A percentile compares a stretch with the other conserved stretches of the same genome.
phyloP scores from a whole-genome alignment of 257 asterid genomes.

The Solanum megistacrolobum region DNA sequence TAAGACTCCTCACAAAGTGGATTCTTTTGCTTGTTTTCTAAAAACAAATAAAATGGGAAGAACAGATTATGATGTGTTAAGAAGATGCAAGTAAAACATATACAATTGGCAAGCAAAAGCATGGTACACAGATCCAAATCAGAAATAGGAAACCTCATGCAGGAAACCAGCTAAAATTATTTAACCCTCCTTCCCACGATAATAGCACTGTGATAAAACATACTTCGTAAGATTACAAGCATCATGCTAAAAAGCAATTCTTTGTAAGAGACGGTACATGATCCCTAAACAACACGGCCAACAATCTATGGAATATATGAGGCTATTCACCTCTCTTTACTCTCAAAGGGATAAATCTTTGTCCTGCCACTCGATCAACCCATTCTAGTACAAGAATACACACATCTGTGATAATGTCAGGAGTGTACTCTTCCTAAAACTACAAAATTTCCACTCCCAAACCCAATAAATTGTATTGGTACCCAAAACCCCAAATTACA shows the following conservation, averaged over 20 bases:
- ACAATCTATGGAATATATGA: not conserved
- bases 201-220: not conserved
- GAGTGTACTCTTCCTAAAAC: not conserved
- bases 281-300: not conserved
- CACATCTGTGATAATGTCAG: not conserved
- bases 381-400: not conserved
- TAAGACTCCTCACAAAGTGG: conserved; percentile 1
- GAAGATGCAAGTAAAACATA: not conserved
- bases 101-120: not conserved
- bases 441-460: not conserved
- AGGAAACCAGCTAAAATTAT: not conserved
- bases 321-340: not conserved
- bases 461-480: not conserved
- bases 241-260: not conserved
- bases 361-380: not conserved
- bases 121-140: not conserved
- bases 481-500: not conserved
- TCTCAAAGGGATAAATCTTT: not conserved
- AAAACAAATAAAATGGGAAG: not conserved
- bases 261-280: not conserved
- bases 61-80: not conserved
- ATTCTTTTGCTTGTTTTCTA: conserved; percentile 1
- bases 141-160: not conserved
- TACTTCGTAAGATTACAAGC: not conserved
- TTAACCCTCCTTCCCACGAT: not conserved